Base-by-base conservation (phyloP, 23 red algal species). In the Gracilaria gracilis region DNA sequence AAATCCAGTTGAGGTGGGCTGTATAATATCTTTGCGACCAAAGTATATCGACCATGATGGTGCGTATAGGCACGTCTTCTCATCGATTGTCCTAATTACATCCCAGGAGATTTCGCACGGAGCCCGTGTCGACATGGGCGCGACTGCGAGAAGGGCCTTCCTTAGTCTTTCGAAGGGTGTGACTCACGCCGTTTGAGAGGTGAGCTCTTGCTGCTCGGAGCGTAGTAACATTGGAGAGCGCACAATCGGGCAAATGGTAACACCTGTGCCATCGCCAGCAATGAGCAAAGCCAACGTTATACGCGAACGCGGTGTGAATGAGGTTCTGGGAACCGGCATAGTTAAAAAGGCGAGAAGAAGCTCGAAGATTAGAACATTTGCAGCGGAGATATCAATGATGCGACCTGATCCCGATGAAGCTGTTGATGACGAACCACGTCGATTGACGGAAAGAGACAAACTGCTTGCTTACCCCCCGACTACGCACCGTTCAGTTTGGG, bases 231-330 rank as follows among this genome's bases (percentile, higher is more conserved):
- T 24, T 87, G 73, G 21, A 82, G 92, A 23, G 73, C 50, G 1
- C 75, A 75, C 21, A 94, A 27, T 53, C 57, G 80, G 27, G 69
- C 53, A n/a, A 21, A 81, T 34, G 39, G 71, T 49, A 15, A 93
- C 35, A 29, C 81, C 67, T 17, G 40, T 37, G 17, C 90, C 90
- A 33, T 66, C 67, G 47, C 80, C 81, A 25, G 67, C 80, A 39
- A 85, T 54, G 19, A 93, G 55, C 29, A 86, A 57, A 15, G 90
- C 90, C 14, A 93, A 61, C 25, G 75, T 59, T 23, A 93, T 79
- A 25, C 90, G 90, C 44, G 81, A 82, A 69, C 90, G 90, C 53
- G 82, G 57, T 9, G 65, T 21, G 24, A 86, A 46, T 13, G 47
- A 29, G 42, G 65, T 71, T 61, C 35, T 39, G 36, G 28, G 35